Conservation (phyloP, 1,284 basidiomycete genomes). For the Ustilago curta region DNA sequence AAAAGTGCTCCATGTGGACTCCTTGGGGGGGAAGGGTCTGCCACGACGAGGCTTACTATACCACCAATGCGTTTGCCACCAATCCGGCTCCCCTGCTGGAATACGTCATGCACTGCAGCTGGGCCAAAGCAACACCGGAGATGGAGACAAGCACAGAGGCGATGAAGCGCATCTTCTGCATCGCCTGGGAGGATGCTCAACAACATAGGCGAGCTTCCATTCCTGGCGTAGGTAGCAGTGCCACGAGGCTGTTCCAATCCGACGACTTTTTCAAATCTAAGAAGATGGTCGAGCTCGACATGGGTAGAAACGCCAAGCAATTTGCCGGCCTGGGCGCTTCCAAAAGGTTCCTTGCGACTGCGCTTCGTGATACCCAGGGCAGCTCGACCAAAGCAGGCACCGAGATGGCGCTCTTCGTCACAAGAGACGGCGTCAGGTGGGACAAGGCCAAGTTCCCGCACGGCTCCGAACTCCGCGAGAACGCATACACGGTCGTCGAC, state of each 20-base stretch:
- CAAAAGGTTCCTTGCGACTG: slow-evolving; percentile 63
- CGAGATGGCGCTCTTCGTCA: slow-evolving; percentile 66
- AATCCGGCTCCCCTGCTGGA: slow-evolving; percentile 55
- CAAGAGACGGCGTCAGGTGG: slow-evolving; percentile 60
- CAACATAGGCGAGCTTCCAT: slow-evolving; percentile 10
- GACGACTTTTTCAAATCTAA: slow-evolving; percentile 64
- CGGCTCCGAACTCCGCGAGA: slow-evolving; percentile 82
- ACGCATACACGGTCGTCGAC: slow-evolving; percentile 95
- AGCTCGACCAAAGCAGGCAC: slow-evolving; percentile 29
- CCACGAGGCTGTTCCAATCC: slow-evolving; percentile 57
- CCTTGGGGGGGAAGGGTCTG: slow-evolving; percentile 61
- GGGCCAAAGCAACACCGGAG: slow-evolving; percentile 64
- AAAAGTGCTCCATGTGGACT: slow-evolving; percentile 59
- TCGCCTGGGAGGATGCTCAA: slow-evolving; percentile 61
- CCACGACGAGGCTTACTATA: slow-evolving; percentile 70
- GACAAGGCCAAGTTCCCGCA: slow-evolving; percentile 77
- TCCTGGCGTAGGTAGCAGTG: neutral
- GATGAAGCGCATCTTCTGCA: slow-evolving; percentile 63
- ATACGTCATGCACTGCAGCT: slow-evolving; percentile 62
- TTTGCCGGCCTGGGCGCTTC: slow-evolving; percentile 65
- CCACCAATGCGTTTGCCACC: slow-evolving; percentile 61
- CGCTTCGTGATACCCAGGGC: slow-evolving; percentile 57
- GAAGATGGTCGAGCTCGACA: slow-evolving; percentile 55
- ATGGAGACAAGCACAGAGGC: slow-evolving; percentile 45
- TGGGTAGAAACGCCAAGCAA: slow-evolving; percentile 59